Percentiles rank a stretch among this genome's conserved stretches.
Conservation (phyloP, 176 grass and related monocot species). For the Tillandsia leiboldiana region DNA sequence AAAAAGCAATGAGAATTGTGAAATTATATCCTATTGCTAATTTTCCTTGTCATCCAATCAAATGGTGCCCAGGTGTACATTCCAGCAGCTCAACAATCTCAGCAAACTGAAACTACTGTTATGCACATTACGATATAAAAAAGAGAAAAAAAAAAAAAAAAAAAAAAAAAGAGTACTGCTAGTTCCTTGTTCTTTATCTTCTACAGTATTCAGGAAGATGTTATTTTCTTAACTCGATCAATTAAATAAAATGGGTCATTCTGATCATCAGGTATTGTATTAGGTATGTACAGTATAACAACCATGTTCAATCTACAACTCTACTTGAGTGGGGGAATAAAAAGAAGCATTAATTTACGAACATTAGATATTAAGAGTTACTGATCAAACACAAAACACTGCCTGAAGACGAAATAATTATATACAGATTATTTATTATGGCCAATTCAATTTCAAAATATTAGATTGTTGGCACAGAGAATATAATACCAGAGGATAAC, state of each 20-base stretch:
- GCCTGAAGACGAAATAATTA: background rate
- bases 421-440: no score
- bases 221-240: background rate
- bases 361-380: no score
- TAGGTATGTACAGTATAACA: background rate
- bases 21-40: no score
- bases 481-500: constrained; percentile 43
- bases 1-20: no score
- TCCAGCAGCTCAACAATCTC: no score
- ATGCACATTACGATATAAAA: background rate
- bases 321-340: background rate
- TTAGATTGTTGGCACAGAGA: background rate
- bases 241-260: background rate
- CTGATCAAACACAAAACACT: no score
- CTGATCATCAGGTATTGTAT: background rate
- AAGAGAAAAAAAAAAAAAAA: background rate
- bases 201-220: background rate
- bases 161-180: background rate
- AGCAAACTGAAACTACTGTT: no score
- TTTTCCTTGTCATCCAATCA: background rate
- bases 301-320: background rate
- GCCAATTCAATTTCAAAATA: no score
- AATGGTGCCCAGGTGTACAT: no score
- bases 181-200: background rate
- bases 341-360: no score